Evolutionary conservation across 2,329 filamentous ascomycete genomes (phyloP).

Genomic region (Ceratocystis harringtonii): DNA sequence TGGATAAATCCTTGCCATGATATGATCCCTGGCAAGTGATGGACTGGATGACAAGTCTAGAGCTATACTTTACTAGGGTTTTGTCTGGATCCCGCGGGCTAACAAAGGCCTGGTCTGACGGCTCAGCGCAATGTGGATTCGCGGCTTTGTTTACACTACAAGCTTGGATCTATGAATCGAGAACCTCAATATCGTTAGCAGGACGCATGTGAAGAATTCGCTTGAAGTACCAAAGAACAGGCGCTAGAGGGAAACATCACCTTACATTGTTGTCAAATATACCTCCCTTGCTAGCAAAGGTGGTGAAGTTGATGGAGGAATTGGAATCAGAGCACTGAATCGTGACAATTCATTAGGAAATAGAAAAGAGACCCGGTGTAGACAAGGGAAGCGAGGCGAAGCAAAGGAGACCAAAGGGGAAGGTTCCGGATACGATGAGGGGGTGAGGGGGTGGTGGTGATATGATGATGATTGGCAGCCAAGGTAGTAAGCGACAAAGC

Average conservation of each 20-base stretch:
- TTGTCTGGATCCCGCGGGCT: not conserved
- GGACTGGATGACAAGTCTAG: not conserved
- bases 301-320: not conserved
- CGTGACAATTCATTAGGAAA: not conserved
- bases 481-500: not conserved
- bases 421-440: too few species aligned
- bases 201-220: not conserved
- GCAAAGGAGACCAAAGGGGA: not conserved
- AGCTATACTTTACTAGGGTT: not conserved
- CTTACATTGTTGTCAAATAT: not conserved
- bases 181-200: too few species aligned
- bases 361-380: not conserved
- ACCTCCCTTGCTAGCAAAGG: not conserved
- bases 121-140: too few species aligned
- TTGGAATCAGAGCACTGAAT: not conserved
- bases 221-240: not conserved
- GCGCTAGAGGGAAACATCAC: too few species aligned
- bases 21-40: not conserved
- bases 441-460: not conserved
- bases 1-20: not conserved
- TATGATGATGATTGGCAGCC: slow-evolving; percentile 1
- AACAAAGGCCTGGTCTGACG: not conserved
- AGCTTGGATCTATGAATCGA: too few species aligned
- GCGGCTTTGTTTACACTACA: too few species aligned
- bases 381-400: not conserved